Base-by-base conservation (phyloP, 2,329 filamentous ascomycete genomes). In the Colletotrichum karsti region DNA sequence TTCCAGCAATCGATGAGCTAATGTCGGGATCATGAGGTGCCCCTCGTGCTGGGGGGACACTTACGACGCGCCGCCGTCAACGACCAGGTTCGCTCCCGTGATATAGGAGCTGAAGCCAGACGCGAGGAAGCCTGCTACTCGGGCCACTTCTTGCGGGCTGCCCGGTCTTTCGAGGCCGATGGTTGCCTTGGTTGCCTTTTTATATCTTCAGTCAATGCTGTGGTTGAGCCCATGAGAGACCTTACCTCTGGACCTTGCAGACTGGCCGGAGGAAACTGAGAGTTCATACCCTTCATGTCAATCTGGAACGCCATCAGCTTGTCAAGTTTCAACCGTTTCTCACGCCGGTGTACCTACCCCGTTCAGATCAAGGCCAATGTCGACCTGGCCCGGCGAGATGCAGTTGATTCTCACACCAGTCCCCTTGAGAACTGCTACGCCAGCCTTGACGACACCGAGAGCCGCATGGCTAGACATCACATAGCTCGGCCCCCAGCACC, bases 21-120 rank as follows among this genome's bases (percentile, higher is more conserved):
- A 51, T 46, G 26, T 15, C 41, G 12, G 26, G 41, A 42, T 35
- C 50, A 68, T 22, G 24, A 10, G 35, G 22, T 57, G 54, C 18
- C 46, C 13, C 30, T 26, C n/a, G 33, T 15, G 12, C 2, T 9
- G 28, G 5, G 26, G n/a, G 33, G 22, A 42, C 39, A 73, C 77
- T 75, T 66, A 79, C 77, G 77, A 78, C 20, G 86, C 85, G 7
- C 88, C 89, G 4, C 88, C 89, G 78, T 91, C 88, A 13, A 90
- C 88, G 13, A 90, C 83, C 72, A 91, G 76, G 74, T 91, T 90
- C 2, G 86, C 82, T 2, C 89, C 89, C 1, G 86, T 90, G 46
- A 91, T 82, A 76, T 91, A 91, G 63, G 83, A 87, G 69, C 85
- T 88, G 75, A 91, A 91, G 0, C 87, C 87, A 75, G 84, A 88